These are phyloP conservation scores for Pleurostoma richardsiae DNA, from an alignment of 2,329 filamentous ascomycete genomes.

Conservation along the genomic window DNA sequence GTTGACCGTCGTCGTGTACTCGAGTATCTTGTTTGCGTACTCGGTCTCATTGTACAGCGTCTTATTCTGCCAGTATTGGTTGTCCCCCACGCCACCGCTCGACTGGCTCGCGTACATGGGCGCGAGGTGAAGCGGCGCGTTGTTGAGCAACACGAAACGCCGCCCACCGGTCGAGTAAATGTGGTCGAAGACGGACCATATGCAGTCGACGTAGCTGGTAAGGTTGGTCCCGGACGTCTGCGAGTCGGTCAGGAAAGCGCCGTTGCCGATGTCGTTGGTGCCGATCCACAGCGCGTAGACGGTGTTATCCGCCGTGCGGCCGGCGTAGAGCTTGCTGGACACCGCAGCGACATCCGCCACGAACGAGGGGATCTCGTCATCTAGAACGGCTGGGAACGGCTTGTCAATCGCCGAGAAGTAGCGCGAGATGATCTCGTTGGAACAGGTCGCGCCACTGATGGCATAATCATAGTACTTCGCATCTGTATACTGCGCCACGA, in stretches of 20 bases:
- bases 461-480: conserved; percentile 64
- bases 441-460: conserved; percentile 67
- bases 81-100: conserved; percentile 33
- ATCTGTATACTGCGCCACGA: conserved; percentile 55
- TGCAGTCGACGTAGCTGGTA: conserved; percentile 61
- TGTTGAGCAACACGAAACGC: conserved; percentile 68
- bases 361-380: conserved; percentile 57
- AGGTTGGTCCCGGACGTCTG: conserved; percentile 57
- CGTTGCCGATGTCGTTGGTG: conserved; percentile 69
- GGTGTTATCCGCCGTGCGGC: conserved; percentile 50
- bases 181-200: conserved; percentile 57
- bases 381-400: conserved; percentile 56
- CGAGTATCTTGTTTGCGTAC: conserved; percentile 39
- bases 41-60: conserved; percentile 40
- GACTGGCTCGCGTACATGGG: conserved; percentile 57
- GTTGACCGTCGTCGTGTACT: conserved; percentile 47
- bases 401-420: conserved; percentile 42
- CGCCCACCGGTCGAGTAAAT: conserved; percentile 63
- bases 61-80: conserved; percentile 41
- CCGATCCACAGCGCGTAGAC: conserved; percentile 78
- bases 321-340: conserved; percentile 29
- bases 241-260: conserved; percentile 61
- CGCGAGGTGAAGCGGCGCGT: conserved; percentile 60
- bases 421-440: conserved; percentile 60
- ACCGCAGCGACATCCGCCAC: conserved; percentile 39